Evolutionary conservation across 352 stramenopile genomes (phyloP).

Genomic region (Pythium biforme): DNA sequence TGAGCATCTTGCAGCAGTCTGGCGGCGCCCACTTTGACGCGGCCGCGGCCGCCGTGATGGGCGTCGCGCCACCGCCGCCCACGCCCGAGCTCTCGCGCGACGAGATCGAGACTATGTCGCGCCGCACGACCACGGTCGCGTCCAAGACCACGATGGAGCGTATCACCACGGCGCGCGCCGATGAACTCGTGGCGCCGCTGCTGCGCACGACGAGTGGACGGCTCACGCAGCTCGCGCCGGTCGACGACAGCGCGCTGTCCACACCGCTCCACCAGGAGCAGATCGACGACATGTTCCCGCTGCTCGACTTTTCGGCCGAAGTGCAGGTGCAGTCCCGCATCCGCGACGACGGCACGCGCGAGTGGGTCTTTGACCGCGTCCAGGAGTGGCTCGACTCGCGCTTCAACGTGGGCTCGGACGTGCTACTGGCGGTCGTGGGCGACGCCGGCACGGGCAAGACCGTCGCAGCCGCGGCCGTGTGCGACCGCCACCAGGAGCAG

Average conservation of each 20-base stretch:
- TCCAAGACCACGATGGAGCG: slow-evolving; percentile 50
- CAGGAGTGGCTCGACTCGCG: slow-evolving; percentile 72
- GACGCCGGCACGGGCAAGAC: slow-evolving; percentile 74
- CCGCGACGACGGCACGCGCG: slow-evolving; percentile 48
- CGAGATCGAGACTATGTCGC: slow-evolving; percentile 44
- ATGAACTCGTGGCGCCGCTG: slow-evolving; percentile 30
- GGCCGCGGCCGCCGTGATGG: slow-evolving; percentile 11
- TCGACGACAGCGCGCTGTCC: slow-evolving; percentile 68
- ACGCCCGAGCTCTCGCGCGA: slow-evolving; percentile 38
- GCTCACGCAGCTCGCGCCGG: slow-evolving; percentile 60
- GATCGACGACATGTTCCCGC: slow-evolving; percentile 82
- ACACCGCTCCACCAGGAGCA: slow-evolving; percentile 61
- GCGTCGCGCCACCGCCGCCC: slow-evolving; percentile 17
- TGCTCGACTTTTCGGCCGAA: slow-evolving; percentile 64
- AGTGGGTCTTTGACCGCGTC: slow-evolving; percentile 70
- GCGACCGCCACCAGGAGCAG: slow-evolving; percentile 52
- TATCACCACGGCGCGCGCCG: slow-evolving; percentile 42
- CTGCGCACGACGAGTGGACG: slow-evolving; percentile 36
- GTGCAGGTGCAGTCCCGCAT: slow-evolving; percentile 40
- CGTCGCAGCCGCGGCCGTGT: slow-evolving; percentile 50
- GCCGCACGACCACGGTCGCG: slow-evolving; percentile 45
- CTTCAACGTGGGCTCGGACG: slow-evolving; percentile 60
- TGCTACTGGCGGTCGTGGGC: slow-evolving; percentile 64
- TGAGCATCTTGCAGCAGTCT: slow-evolving; percentile 33
- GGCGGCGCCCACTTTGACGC: slow-evolving; percentile 23